Evolutionary conservation across 139 green algal genomes (phyloP).

Genomic region (Chlorella sp.): DNA sequence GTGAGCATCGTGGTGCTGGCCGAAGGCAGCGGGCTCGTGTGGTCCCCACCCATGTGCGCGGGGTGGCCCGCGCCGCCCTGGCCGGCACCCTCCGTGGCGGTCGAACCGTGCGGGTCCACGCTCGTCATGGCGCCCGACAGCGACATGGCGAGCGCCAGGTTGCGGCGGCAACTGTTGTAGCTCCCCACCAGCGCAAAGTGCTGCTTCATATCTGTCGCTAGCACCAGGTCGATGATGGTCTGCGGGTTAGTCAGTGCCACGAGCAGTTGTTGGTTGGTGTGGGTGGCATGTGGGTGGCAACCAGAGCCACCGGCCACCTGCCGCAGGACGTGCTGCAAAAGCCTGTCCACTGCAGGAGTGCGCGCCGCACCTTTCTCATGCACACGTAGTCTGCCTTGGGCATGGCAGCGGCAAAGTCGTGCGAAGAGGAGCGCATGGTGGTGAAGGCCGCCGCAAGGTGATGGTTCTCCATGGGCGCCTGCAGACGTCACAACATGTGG

Average conservation of each 20-base stretch:
- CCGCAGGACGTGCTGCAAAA: not conserved
- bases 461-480: constrained; percentile 34
- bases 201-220: not conserved
- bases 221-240: constrained; percentile 1
- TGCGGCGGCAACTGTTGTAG: not conserved
- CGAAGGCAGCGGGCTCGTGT: too few species aligned
- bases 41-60: too few species aligned
- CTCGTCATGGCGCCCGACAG: too few species aligned
- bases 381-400: constrained; percentile 24
- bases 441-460: constrained; percentile 24
- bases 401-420: constrained; percentile 22
- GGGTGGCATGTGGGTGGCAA: too few species aligned
- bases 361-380: constrained; percentile 13
- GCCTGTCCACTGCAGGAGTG: not conserved
- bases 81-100: too few species aligned
- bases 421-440: constrained; percentile 3
- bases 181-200: constrained; percentile 1
- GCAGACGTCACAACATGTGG: too few species aligned
- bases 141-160: not conserved
- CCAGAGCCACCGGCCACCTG: too few species aligned
- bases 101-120: too few species aligned
- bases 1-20: too few species aligned
- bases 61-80: too few species aligned
- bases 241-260: not conserved
- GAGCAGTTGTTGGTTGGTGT: too few species aligned